Base-by-base conservation (phyloP, 441 rosid species). In the Codiaeum variegatum region DNA sequence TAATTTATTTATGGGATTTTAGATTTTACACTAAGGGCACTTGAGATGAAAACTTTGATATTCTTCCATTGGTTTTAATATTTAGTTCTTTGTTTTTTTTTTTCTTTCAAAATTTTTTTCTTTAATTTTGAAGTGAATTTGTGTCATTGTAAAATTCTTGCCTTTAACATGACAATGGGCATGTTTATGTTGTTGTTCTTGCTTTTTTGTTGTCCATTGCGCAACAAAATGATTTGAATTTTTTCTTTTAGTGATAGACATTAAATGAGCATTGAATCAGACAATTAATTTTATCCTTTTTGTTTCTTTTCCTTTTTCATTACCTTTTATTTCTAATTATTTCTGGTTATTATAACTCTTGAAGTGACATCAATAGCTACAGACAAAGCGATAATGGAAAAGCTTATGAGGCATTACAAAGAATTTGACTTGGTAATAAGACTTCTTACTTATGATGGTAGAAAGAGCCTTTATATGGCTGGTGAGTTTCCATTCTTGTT, bases 401-500 rank as follows among this genome's bases (percentile, higher is more conserved):
- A 91, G 79, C 90, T 95, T 73, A 95, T 95, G 67, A 91, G 85
- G 83, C 79, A 84, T 52, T 86, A 93, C 77, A 89, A 84, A 84
- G 98, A 91, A 79, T 87, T 98, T 72, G 95, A 90, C 62, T 81
- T 95, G 19, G 98, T 98, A 68, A 86, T 77, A 83, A 85, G 95
- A 79, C 84, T 95, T 65, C 99, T 98, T 59, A 98, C 99, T 76
- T 95, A 93, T 46, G 99, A 95, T 81, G 99, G 99, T 81, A 85
- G 94, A 78, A 95, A 89, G 84, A 89, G 93, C 55, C 89, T 95
- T 70, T 95, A 95, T 83, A 95, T 98, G 0, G 98, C 99, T 62
- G 99, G 98, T 62, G 90, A 89, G 66, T 94, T 95, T 79, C 98
- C 99, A n/a, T n/a, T n/a, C n/a, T n/a, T n/a, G n/a, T n/a, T n/a